Evolutionary conservation across 192 early-diverging fungal genomes (phyloP).

Genomic region (Coemansia sp.): DNA sequence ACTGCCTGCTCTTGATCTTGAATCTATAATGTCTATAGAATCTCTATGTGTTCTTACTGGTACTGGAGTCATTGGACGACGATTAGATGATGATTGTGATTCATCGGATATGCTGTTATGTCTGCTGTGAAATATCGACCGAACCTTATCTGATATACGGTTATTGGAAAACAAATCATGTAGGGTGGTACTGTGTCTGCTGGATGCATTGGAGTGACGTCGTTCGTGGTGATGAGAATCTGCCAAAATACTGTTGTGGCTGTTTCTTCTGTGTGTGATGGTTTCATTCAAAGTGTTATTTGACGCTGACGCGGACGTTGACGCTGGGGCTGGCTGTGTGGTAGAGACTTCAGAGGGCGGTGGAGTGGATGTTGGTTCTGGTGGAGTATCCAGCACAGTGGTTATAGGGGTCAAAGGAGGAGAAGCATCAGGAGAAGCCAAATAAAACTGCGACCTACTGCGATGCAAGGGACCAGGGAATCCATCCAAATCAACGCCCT

Average conservation of each 20-base stretch:
- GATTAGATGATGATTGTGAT: too few relatives aligned
- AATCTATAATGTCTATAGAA: too few relatives aligned
- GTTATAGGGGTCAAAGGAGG: constrained; percentile 14
- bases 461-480: constrained; percentile 29
- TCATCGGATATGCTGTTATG: not conserved
- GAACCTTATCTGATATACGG: constrained; percentile 30
- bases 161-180: constrained; percentile 12
- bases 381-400: too few relatives aligned
- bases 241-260: too few relatives aligned
- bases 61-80: too few relatives aligned
- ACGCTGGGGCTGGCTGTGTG: not conserved
- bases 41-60: too few relatives aligned
- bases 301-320: not conserved
- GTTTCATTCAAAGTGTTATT: not conserved
- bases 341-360: not conserved
- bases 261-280: too few relatives aligned
- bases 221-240: too few relatives aligned
- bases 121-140: constrained; percentile 34
- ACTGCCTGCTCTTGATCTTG: too few relatives aligned
- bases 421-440: constrained; percentile 36
- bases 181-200: constrained; percentile 4
- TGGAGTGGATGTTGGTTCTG: not conserved
- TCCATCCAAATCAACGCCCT: constrained; percentile 22
- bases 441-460: constrained; percentile 35
- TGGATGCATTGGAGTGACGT: too few relatives aligned